phyloP scores from a whole-genome alignment of 108 stramenopile genomes.

The Nannochloropsis oceanica region DNA sequence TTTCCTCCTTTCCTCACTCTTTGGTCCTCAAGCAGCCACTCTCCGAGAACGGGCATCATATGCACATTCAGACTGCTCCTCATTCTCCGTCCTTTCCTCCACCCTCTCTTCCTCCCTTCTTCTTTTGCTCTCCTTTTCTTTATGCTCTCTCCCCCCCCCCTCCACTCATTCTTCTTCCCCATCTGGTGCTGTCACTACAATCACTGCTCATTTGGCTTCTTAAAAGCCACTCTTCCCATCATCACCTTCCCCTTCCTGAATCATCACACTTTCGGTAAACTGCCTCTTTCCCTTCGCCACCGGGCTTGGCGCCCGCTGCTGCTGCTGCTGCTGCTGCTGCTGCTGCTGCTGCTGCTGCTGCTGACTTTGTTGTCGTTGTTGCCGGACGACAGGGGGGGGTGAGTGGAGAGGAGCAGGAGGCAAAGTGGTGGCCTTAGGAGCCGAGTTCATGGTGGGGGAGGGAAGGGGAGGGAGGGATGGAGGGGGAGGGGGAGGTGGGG shows the following conservation, averaged over 20 bases:
- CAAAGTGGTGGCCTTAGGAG: neutral
- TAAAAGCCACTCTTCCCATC: neutral
- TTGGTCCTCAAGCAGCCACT: no score
- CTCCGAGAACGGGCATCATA: no score
- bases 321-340: no score
- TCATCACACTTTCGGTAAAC: neutral
- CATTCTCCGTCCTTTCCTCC: neutral
- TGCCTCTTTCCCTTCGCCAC: neutral
- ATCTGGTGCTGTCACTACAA: neutral
- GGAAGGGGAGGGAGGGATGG: neutral
- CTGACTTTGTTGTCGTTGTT: no score
- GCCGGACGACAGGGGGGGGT: neutral
- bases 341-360: no score
- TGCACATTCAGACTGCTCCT: no score
- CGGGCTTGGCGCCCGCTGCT: no score
- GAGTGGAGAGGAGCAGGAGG: neutral
- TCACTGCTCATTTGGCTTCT: neutral
- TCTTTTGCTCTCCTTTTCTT: neutral
- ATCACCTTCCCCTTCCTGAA: neutral
- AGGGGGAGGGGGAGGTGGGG: neutral
- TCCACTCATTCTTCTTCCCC: neutral
- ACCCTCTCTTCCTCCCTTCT: neutral
- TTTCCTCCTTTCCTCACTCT: no score
- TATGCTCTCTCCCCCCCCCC: neutral
- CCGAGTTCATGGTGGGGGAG: neutral